phyloP scores from a whole-genome alignment of 768 basidiomycete species.

The Mycena galericulata region DNA sequence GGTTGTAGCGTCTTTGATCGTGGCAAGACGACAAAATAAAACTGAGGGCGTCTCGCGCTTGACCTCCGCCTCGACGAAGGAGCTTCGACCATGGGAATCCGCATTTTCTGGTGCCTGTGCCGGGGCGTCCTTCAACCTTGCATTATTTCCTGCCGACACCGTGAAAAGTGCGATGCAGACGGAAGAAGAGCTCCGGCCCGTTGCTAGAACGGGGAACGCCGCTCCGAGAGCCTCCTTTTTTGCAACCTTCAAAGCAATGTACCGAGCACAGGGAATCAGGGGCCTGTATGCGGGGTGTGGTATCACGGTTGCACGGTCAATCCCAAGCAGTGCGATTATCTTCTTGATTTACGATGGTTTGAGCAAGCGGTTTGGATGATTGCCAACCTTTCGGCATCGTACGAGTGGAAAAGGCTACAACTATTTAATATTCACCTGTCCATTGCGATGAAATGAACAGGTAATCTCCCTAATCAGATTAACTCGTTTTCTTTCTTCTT shows the following conservation, averaged over 20 bases:
- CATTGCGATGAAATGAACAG: no score
- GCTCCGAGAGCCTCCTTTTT: constrained; percentile 60
- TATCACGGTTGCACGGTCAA: constrained; percentile 82
- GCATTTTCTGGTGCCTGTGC: constrained; percentile 83
- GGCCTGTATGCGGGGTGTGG: constrained; percentile 92
- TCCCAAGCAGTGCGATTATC: constrained; percentile 90
- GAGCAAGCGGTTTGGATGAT: constrained; percentile 52
- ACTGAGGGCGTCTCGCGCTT: constrained; percentile 26
- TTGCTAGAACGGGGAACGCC: constrained; percentile 29
- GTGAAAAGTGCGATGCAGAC: constrained; percentile 94
- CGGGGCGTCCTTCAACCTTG: constrained; percentile 82
- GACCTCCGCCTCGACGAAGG: constrained; percentile 29
- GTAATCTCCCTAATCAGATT: no score
- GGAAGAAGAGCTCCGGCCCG: constrained; percentile 78
- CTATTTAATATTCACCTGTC: no score
- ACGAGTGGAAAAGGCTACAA: no score
- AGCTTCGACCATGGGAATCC: constrained; percentile 74
- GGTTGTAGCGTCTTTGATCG: constrained; percentile 70
- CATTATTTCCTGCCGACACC: constrained; percentile 90
- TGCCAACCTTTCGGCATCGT: no score
- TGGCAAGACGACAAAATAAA: constrained; percentile 55
- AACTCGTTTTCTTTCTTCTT: no score
- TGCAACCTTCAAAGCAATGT: constrained; percentile 75
- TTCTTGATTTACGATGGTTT: constrained; percentile 90
- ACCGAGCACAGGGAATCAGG: constrained; percentile 75